These are phyloP conservation scores for Tagetes patula DNA, from an alignment of 129 eudicot species.

Conservation along the genomic window DNA sequence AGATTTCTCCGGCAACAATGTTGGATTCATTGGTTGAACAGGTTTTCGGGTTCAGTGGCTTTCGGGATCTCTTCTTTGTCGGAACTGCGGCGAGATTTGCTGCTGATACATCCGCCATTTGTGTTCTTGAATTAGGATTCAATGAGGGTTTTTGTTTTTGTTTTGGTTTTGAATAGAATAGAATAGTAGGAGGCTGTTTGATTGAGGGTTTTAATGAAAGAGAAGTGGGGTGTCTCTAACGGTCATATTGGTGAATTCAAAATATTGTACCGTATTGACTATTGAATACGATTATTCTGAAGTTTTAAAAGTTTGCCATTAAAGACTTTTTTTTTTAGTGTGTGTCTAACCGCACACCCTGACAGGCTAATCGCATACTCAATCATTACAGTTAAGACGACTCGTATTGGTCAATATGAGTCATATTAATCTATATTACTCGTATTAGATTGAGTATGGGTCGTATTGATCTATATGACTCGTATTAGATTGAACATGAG, in stretches of 20 bases:
- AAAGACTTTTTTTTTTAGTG: no score
- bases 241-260: constrained; percentile 41
- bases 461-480: no score
- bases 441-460: no score
- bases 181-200: background rate
- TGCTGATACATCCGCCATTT: constrained; percentile 59
- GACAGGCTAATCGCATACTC: no score
- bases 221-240: constrained; percentile 34
- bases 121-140: constrained; percentile 9
- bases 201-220: constrained; percentile 25
- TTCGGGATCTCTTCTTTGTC: constrained; percentile 60
- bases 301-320: no score
- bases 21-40: constrained; percentile 61
- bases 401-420: no score
- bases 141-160: constrained; percentile 11
- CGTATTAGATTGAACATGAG: no score
- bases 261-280: constrained; percentile 1
- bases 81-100: constrained; percentile 34
- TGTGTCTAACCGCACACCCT: no score
- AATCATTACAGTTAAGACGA: no score
- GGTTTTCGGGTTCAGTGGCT: constrained; percentile 59
- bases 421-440: no score
- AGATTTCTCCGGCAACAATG: constrained; percentile 47
- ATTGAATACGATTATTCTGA: no score
- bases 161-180: background rate